Percentiles rank a stretch among this genome's conserved stretches.
phyloP scores from a whole-genome alignment of 1,139 yeast species.

The Yamadazyma songkhlaensis region DNA sequence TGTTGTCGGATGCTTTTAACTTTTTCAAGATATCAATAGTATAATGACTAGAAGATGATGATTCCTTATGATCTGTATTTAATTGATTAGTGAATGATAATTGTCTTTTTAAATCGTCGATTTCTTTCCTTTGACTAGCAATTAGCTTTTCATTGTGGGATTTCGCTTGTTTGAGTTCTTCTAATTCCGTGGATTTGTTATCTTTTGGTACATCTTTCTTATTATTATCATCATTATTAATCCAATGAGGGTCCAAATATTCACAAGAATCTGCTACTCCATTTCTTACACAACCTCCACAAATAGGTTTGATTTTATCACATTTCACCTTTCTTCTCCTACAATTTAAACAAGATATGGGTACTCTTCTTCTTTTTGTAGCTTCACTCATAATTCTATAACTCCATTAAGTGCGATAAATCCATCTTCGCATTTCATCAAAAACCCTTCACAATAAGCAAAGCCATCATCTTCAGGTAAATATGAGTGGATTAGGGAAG shows the following conservation, averaged over 20 bases:
- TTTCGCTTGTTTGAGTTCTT: slow-evolving; percentile 22
- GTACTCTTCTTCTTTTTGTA: slow-evolving; percentile 35
- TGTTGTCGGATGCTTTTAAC: slow-evolving; percentile 10
- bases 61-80: slow-evolving; percentile 14
- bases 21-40: slow-evolving; percentile 14
- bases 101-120: slow-evolving; percentile 35
- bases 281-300: slow-evolving; percentile 43
- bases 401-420: not conserved
- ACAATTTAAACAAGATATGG: slow-evolving; percentile 43
- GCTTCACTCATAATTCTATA: not conserved
- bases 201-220: not conserved
- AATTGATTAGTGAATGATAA: slow-evolving; percentile 28
- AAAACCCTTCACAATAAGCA: too few relatives aligned
- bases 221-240: slow-evolving; percentile 6
- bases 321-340: slow-evolving; percentile 45
- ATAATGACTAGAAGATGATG: slow-evolving; percentile 5
- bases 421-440: too few relatives aligned
- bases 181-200: slow-evolving; percentile 16
- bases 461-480: not conserved
- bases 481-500: not conserved
- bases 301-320: slow-evolving; percentile 41
- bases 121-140: slow-evolving; percentile 27
- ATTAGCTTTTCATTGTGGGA: slow-evolving; percentile 23
- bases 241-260: slow-evolving; percentile 44
- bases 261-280: slow-evolving; percentile 44